phyloP scores from a whole-genome alignment of 2,329 filamentous ascomycete genomes.

The Fusarium sp. region DNA sequence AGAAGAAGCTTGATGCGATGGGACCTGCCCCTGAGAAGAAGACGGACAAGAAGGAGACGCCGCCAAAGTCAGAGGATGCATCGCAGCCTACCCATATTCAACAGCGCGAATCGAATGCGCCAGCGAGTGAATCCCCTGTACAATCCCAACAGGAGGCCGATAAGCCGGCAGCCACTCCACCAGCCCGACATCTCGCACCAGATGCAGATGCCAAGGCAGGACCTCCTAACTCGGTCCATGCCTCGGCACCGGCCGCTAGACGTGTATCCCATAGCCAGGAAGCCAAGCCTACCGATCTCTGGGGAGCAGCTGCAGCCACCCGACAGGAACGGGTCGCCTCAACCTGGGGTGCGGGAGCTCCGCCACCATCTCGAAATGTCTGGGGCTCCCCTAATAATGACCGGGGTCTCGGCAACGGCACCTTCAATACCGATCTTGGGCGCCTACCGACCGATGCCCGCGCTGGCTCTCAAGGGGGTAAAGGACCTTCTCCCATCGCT shows the following conservation, averaged over 20 bases:
- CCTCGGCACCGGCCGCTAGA: constrained; percentile 36
- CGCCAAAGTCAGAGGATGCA: constrained; percentile 56
- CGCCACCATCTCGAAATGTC: constrained; percentile 68
- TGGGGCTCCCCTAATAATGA: constrained; percentile 82
- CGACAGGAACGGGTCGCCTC: constrained; percentile 61
- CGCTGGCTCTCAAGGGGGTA: constrained; percentile 48
- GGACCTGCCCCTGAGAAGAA: constrained; percentile 73
- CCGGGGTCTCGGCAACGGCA: constrained; percentile 80
- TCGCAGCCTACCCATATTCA: constrained; percentile 50
- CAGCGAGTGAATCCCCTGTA: constrained; percentile 18
- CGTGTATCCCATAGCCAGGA: constrained; percentile 51
- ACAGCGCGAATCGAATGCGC: constrained; percentile 44
- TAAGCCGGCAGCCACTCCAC: constrained; percentile 1
- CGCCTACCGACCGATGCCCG: constrained; percentile 54
- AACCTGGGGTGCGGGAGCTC: constrained; percentile 61
- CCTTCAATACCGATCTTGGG: constrained; percentile 74
- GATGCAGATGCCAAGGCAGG: constrained; percentile 25
- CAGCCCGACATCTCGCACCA: constrained; percentile 19
- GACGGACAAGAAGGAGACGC: constrained; percentile 64
- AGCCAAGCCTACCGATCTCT: constrained; percentile 49
- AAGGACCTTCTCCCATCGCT: constrained; percentile 61
- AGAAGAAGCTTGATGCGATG: constrained; percentile 77
- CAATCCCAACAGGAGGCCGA: constrained; percentile 36
- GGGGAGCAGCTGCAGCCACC: constrained; percentile 53
- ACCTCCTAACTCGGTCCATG: constrained; percentile 28